These are phyloP conservation scores for Dipodascus albidus DNA, from an alignment of 805 yeast genomes.

Conservation along the genomic window DNA sequence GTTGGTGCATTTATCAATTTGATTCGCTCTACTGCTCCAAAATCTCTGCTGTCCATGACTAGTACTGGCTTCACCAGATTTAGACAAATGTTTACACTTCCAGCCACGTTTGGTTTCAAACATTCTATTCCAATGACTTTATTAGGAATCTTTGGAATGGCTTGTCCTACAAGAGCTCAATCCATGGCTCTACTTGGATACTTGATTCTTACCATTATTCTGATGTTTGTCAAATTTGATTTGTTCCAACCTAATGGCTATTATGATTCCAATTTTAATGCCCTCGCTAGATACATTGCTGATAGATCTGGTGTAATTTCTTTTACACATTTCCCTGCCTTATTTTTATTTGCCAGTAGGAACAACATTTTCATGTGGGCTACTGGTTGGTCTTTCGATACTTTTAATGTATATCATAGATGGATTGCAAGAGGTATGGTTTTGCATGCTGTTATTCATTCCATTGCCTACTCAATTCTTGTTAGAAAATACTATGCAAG, in stretches of 20 bases:
- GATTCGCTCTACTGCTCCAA: neutral
- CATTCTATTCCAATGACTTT: neutral
- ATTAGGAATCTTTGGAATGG: neutral
- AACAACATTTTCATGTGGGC: conserved; percentile 54
- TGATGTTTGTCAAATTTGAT: conserved; percentile 1
- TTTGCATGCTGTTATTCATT: conserved; percentile 44
- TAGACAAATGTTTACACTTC: neutral
- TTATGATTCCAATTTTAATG: neutral
- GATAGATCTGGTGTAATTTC: conserved; percentile 47
- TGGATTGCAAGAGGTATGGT: conserved; percentile 48
- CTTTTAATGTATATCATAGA: conserved; percentile 50
- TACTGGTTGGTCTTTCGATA: conserved; percentile 51
- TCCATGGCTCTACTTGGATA: neutral
- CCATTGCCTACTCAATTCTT: conserved; percentile 37
- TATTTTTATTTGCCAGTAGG: conserved; percentile 54
- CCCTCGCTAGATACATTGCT: conserved; percentile 27
- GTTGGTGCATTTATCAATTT: neutral
- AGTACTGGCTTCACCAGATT: neutral
- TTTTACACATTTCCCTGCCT: conserved; percentile 32
- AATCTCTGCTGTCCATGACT: neutral
- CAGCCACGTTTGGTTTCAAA: neutral
- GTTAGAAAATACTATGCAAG: conserved; percentile 21
- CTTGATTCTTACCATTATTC: neutral
- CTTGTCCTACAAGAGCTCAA: neutral
- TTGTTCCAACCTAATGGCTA: neutral